Evolutionary conservation across 2,329 filamentous ascomycete genomes (phyloP), one percentile per base, ranked within the genome.

Genomic region (Hymenoscyphus linearis): DNA sequence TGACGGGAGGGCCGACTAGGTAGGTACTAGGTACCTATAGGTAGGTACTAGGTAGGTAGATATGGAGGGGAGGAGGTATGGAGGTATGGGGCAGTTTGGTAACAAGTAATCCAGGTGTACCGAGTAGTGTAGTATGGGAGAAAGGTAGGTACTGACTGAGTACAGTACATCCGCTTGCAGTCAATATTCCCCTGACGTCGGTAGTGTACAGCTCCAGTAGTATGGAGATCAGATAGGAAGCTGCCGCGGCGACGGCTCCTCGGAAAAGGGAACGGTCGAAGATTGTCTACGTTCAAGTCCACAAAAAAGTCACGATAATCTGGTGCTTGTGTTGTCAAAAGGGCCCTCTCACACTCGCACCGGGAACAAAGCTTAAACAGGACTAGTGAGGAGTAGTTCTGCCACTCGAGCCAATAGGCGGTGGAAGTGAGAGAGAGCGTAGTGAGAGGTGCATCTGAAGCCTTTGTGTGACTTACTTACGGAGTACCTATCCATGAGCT

Each of bases 301-400:
- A 31, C 31, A 5, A 40, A 25, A 47, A 47, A 25, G 36, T 27
- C 50, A 53, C 50, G 53, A 35, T 35, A 37, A 36, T 37, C 27
- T 4, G 31, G 31, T 22, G 34, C 25, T 34, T 6, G 31, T 25
- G 18, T 26, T n/a, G 37, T 27, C 26, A 36, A 53, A 52, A 52
- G 18, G 5, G 25, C 26, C 22, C 10, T 52, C 50, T 25, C 6
- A 18, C 4, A 14, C 37, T 40, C n/a, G 9, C 18, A 34, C 13
- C 25, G 13, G 52, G 52, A n/a, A 34, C 5, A 25, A 37, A 37
- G 31, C 59, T 53, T 14, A 31, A 57, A 34, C 31, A 37, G 61
- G 58, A 50, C 54, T 60, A 62, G 61, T 58, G 61, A 62, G 61
- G 61, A 58, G 58, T 50, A 55, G 52, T n/a, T 25, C 16, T 52